Base-by-base conservation (phyloP, 352 stramenopile genomes). In the Phytophthora meadii region DNA sequence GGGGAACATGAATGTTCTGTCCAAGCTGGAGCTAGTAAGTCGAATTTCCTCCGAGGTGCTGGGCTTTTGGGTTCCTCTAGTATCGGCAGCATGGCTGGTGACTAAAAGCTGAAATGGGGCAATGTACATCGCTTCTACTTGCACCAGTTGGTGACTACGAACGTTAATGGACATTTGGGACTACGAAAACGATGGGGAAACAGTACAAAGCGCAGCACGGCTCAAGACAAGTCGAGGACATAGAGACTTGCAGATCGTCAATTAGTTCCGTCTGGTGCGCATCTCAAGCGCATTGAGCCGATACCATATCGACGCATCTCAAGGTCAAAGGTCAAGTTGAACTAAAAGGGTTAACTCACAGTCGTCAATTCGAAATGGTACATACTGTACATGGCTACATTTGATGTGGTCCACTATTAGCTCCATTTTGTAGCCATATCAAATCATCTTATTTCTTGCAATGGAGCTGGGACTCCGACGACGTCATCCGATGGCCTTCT, bases 81-180 rank as follows among this genome's bases (percentile, higher is more conserved):
- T 44, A 72, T 65, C n/a, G 64, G 64, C 28, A 72, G 9, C 41
- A 72, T 67, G 30, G 44, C 55, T 54, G 39, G 11, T 41, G 19
- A 11, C 27, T 27, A 19, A 47, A 52, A 52, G 8, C n/a, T 36
- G 30, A 40, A 57, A 61, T 54, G 45, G 5, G 34, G n/a, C 47
- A 57, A n/a, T 61, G 49, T 30, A 30, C 27, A 30, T 8, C 27
- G 4, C 6, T 30, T 30, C 27, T 30, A 30, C 27, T 30, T 30
- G 27, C 27, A 30, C 27, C 27, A 30, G 27, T 30, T 30, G 27
- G 27, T 30, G 27, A 30, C 4, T 30, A 30, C 27, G 27, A 30
- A 37, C 27, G 14, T 47, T 32, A 5, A 17, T 11, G 15, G 48
- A 60, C 41, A 59, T 60, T 59, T 60, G 51, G 60, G 51, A 68